These are phyloP conservation scores for Coemansia sp. DNA, from an alignment of 192 early-diverging fungal species.

Conservation along the genomic window DNA sequence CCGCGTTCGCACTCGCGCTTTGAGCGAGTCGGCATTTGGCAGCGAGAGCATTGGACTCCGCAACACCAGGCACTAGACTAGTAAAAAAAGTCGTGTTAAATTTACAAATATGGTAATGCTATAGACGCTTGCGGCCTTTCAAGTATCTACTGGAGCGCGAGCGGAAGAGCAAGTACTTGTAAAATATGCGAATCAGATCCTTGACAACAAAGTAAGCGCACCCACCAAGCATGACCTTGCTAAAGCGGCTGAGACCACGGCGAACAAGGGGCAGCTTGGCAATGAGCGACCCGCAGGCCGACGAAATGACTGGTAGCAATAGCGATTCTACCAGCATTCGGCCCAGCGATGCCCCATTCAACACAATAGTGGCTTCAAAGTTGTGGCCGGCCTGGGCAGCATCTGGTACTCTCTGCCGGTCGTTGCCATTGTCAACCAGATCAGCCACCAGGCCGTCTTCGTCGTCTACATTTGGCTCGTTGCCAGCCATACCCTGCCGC, in stretches of 20 bases:
- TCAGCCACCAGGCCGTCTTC: not conserved
- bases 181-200: constrained; percentile 59
- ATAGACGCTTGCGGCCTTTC: constrained; percentile 42
- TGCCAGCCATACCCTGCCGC: not conserved
- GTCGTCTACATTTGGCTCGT: not conserved
- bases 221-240: constrained; percentile 55
- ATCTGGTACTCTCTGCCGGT: constrained; percentile 6
- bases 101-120: not conserved
- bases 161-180: constrained; percentile 57
- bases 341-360: constrained; percentile 57
- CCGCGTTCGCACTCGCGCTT: constrained; percentile 25
- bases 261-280: constrained; percentile 53
- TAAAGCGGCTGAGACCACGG: constrained; percentile 55
- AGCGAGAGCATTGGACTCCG: constrained; percentile 29
- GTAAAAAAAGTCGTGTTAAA: not conserved
- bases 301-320: constrained; percentile 65
- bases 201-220: constrained; percentile 60
- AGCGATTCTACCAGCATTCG: constrained; percentile 64
- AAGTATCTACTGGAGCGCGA: constrained; percentile 41
- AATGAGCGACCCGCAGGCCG: constrained; percentile 57
- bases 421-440: not conserved
- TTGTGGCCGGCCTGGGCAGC: constrained; percentile 17
- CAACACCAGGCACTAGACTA: not conserved
- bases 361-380: constrained; percentile 57
- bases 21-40: constrained; percentile 26